Conservation (phyloP, 202 grass and related monocot genomes). For the Setaria italica region DNA sequence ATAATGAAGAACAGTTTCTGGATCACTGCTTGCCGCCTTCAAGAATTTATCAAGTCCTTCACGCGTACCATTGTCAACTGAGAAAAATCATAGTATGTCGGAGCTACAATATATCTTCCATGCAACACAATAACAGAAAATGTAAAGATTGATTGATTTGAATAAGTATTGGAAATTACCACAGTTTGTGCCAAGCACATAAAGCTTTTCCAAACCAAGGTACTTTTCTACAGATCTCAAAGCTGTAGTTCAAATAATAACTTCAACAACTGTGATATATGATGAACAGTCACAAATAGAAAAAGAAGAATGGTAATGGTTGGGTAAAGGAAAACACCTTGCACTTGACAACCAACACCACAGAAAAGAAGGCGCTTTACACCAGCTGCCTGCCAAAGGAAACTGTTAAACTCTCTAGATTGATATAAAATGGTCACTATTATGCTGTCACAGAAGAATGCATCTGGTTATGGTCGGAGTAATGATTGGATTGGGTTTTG, state of each 20-base stretch:
- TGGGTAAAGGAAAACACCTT: constrained; percentile 63
- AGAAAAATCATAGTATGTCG: constrained; percentile 35
- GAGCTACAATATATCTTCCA: constrained; percentile 38
- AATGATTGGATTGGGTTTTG: not conserved
- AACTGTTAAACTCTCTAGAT: constrained; percentile 26
- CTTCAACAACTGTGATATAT: constrained; percentile 54
- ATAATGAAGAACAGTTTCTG: constrained; percentile 90
- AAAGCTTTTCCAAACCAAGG: constrained; percentile 96
- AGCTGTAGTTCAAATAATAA: constrained; percentile 62
- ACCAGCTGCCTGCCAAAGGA: constrained; percentile 82
- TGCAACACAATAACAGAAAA: not conserved
- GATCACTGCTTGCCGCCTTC: constrained; percentile 84
- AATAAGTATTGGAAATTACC: constrained; percentile 59
- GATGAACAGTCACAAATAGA: constrained; percentile 30
- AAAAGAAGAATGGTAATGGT: constrained; percentile 30
- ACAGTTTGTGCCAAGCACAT: constrained; percentile 98
- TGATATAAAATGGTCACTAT: not conserved
- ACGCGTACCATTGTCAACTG: constrained; percentile 92
- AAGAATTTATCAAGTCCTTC: constrained; percentile 90
- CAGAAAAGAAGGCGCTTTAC: constrained; percentile 98
- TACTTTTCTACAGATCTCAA: constrained; percentile 95
- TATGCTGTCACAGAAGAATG: not conserved
- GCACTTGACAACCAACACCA: constrained; percentile 96
- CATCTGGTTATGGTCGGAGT: not conserved
- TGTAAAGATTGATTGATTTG: not conserved